A percentile compares a stretch with the other conserved stretches of the same genome.
These are phyloP conservation scores for Fusarium denticulatum DNA, from an alignment of 2,329 filamentous ascomycete species.

Conservation along the genomic window DNA sequence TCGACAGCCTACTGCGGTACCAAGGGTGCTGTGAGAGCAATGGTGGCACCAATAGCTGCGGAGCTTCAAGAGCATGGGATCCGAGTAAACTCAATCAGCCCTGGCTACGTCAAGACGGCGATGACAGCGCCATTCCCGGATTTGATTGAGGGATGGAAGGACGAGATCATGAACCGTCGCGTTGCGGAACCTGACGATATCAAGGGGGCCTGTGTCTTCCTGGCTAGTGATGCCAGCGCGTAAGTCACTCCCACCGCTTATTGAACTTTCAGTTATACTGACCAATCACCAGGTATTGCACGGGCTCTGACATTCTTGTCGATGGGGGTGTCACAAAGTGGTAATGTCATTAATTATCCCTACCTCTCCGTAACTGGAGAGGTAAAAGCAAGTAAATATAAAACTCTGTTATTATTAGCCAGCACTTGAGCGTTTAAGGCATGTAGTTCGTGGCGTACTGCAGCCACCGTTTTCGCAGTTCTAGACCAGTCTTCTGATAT, in stretches of 20 bases:
- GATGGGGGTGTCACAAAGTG: slow-evolving; percentile 3
- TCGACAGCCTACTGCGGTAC: slow-evolving; percentile 49
- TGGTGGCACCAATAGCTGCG: slow-evolving; percentile 41
- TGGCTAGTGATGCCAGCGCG: slow-evolving; percentile 58
- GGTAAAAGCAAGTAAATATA: not conserved
- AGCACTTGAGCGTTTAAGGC: not conserved
- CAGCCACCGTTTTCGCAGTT: not conserved
- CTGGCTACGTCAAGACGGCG: slow-evolving; percentile 55
- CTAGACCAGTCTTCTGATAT: not conserved
- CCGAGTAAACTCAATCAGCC: slow-evolving; percentile 59
- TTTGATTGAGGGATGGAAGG: slow-evolving; percentile 59
- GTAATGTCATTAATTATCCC: not conserved
- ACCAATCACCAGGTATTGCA: not conserved
- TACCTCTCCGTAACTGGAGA: fast-evolving
- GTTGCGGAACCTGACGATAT: slow-evolving; percentile 62
- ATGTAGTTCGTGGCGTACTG: not conserved
- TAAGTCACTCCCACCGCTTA: not conserved
- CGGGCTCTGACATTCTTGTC: not conserved
- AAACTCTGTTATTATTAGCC: not conserved
- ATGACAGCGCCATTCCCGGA: slow-evolving; percentile 58
- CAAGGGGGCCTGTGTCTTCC: slow-evolving; percentile 58
- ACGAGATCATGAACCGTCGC: slow-evolving; percentile 58
- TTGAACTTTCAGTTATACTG: not conserved
- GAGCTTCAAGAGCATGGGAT: slow-evolving; percentile 52
- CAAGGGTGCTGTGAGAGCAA: slow-evolving; percentile 40